Evolutionary conservation across 148 eudicot genomes (phyloP).

Genomic region (Rhododendron vialii): DNA sequence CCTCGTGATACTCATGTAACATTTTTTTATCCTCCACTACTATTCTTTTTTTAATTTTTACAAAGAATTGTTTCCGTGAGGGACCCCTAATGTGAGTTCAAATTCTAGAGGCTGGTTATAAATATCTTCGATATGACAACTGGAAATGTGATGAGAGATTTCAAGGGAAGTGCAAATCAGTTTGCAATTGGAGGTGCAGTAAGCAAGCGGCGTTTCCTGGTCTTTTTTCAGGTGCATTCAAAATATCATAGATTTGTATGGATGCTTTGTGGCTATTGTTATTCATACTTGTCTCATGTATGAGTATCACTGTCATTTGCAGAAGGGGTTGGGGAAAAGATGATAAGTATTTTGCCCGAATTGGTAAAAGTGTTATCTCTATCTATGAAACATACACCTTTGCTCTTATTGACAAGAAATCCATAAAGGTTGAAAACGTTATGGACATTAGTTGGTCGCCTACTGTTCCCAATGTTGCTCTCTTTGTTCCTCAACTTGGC

Average conservation of each 20-base stretch:
- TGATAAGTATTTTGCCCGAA: slow-evolving; percentile 87
- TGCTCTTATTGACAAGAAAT: too few species aligned
- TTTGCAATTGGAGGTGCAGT: slow-evolving; percentile 81
- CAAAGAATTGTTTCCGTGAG: too few species aligned
- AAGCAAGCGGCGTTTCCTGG: slow-evolving; percentile 85
- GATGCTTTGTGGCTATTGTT: neutral
- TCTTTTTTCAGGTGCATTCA: slow-evolving; percentile 73
- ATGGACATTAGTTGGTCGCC: too few species aligned
- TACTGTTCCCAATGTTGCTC: too few species aligned
- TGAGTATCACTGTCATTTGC: slow-evolving; percentile 19
- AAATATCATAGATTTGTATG: neutral
- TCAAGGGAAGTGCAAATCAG: slow-evolving; percentile 89
- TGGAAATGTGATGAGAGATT: slow-evolving; percentile 89
- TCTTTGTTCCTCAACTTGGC: too few species aligned
- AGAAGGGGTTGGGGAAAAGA: slow-evolving; percentile 97
- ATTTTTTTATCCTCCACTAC: too few species aligned
- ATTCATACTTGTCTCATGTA: neutral
- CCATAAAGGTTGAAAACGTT: too few species aligned
- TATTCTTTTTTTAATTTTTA: too few species aligned
- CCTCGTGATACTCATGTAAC: too few species aligned
- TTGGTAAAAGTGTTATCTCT: slow-evolving; percentile 77
- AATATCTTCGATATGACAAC: too few species aligned
- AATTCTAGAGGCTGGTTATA: too few species aligned
- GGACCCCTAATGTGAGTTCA: too few species aligned
- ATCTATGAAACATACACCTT: slow-evolving; percentile 93